Base-by-base conservation (phyloP, 768 basidiomycete genomes). In the Leccinum ochraceum region DNA sequence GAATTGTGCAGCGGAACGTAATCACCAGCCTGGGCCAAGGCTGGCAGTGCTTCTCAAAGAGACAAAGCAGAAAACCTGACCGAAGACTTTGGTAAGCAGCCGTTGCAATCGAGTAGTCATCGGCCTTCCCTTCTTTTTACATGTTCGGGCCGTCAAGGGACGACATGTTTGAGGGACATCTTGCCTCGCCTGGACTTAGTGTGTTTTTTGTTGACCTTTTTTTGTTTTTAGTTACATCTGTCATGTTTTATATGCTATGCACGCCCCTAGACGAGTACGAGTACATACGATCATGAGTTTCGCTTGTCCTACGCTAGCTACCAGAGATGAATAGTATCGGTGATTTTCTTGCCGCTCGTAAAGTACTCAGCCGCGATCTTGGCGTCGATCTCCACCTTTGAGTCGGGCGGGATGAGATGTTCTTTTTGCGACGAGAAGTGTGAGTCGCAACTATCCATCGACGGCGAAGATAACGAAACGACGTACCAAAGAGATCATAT, bases 351-450 rank as follows among this genome's bases (percentile, higher is more conserved):
- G 3, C 87, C 88, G 62, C 83, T 89, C 32, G 90, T 87, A 77
- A 92, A 96, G 73, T 98, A 98, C 8, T 95, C 95, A 5, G 92
- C 88, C 11, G 92, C 92, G 66, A 95, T 94, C 83, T 97, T 98
- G 37, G 95, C 95, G 65, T 97, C 93, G 63, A 96, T 97, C 78
- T 98, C 95, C 28, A 98, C 95, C 16, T 87, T 84, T 48, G 90
- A 90, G 75, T 94, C 92, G 37, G 89, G 90, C 0, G 94, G 94
- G 63, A 97, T 91, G 58, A 97, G 85, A 64, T 96, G 83, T 56
- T 92, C 92, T 44, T 44, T 44, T 44, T 85, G 60, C 14, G 22
- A 48, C 11, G 22, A 48, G 3, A 46, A 8, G 20, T 62, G 7
- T 63, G 7, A 53, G 24, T 37, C 9, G 4, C n/a, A 55, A 26